Evolutionary conservation across 2,329 filamentous ascomycete species (phyloP).

Genomic region (Fragosphaeria purpurea): DNA sequence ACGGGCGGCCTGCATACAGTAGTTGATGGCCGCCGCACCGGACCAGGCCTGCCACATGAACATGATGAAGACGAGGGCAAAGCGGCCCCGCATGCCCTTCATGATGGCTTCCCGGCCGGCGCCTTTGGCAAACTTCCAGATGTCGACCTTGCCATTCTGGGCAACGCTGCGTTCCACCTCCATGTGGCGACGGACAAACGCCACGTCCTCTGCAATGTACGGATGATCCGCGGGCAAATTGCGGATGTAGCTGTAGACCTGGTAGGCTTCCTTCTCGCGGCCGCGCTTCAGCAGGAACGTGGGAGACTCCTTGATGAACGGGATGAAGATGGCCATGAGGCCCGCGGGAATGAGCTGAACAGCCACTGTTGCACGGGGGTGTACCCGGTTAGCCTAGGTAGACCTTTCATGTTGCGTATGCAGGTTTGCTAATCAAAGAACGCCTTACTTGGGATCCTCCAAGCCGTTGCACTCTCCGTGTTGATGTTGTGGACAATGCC

Average conservation of each 20-base stretch:
- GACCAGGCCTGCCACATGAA: slow-evolving; percentile 72
- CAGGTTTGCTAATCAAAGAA: too few relatives aligned
- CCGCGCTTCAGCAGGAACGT: slow-evolving; percentile 19
- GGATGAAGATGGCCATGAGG: slow-evolving; percentile 46
- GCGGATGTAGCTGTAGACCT: slow-evolving; percentile 48
- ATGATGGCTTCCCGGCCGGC: slow-evolving; percentile 46
- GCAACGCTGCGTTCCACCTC: slow-evolving; percentile 53
- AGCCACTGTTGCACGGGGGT: slow-evolving; percentile 28
- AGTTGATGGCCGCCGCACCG: slow-evolving; percentile 73
- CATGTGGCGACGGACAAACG: slow-evolving; percentile 58
- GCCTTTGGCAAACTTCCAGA: slow-evolving; percentile 25
- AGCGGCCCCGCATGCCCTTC: slow-evolving; percentile 54
- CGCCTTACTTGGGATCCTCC: too few relatives aligned
- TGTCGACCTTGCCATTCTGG: neutral
- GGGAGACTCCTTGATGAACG: slow-evolving; percentile 33
- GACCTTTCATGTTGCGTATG: too few relatives aligned
- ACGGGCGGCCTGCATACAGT: slow-evolving; percentile 28
- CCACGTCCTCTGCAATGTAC: slow-evolving; percentile 66
- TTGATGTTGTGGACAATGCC: slow-evolving; percentile 56
- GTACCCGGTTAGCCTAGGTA: too few relatives aligned
- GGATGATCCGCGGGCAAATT: slow-evolving; percentile 43
- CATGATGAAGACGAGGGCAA: slow-evolving; percentile 62
- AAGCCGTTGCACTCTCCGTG: slow-evolving; percentile 32
- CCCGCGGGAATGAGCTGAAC: slow-evolving; percentile 59
- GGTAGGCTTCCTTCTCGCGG: slow-evolving; percentile 7